Evolutionary conservation across 257 asterid genomes (phyloP).

Genomic region (Solanum appendiculatum): DNA sequence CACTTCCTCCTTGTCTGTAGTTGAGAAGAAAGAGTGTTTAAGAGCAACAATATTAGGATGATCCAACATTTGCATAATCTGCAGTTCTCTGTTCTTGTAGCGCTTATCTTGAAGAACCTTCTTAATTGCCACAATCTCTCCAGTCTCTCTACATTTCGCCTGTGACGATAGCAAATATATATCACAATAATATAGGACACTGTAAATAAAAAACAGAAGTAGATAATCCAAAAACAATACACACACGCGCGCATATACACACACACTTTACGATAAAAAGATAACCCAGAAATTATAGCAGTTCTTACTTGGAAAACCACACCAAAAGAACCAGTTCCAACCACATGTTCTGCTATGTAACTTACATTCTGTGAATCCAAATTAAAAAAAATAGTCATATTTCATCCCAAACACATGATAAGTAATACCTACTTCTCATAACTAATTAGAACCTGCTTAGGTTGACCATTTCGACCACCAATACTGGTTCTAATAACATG

Average conservation of each 20-base stretch:
- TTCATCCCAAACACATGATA: conserved; percentile 12
- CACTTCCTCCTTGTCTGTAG: conserved; percentile 85
- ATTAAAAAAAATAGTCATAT: conserved; percentile 7
- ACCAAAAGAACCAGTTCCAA: conserved; percentile 97
- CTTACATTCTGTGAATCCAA: conserved; percentile 58
- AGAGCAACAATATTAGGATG: conserved; percentile 92
- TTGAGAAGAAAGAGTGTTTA: conserved; percentile 85
- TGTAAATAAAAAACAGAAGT: not conserved
- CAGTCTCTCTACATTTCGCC: conserved; percentile 97
- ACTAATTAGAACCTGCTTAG: conserved; percentile 59
- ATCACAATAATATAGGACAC: not conserved
- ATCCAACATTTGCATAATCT: conserved; percentile 96
- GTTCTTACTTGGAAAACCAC: conserved; percentile 82
- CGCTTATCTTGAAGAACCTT: conserved; percentile 99
- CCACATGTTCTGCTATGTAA: conserved; percentile 95
- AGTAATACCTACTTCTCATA: conserved; percentile 5
- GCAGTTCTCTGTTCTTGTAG: conserved; percentile 92
- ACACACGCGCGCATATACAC: not conserved
- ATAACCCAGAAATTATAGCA: not conserved
- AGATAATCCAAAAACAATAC: not conserved
- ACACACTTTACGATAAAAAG: not conserved
- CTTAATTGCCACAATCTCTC: conserved; percentile 93
- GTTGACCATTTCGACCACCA: conserved; percentile 91
- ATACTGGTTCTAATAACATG: conserved; percentile 79
- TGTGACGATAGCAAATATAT: conserved; percentile 20